Conservation (phyloP, 2,329 filamentous ascomycete species). For the Chaetothyriales sp. region DNA sequence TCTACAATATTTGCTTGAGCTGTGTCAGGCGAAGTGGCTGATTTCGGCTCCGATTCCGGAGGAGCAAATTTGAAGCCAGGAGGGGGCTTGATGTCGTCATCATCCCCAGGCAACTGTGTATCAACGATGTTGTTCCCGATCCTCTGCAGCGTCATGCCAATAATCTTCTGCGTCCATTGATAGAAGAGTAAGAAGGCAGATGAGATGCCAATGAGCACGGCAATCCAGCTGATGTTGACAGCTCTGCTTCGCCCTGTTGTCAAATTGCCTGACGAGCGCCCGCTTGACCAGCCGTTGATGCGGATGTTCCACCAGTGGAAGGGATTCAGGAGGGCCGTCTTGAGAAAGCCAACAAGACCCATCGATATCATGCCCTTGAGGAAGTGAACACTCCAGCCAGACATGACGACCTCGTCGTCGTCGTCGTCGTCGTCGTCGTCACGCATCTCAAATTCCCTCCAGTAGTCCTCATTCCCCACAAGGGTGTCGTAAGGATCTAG, state of each 20-base stretch:
- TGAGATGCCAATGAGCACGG: constrained; percentile 62
- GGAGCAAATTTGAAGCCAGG: not conserved
- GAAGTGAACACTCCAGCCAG: constrained; percentile 71
- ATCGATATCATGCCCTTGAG: constrained; percentile 81
- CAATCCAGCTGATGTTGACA: constrained; percentile 63
- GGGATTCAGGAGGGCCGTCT: constrained; percentile 58
- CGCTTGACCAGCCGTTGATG: constrained; percentile 38
- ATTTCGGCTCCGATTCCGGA: not conserved
- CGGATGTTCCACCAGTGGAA: constrained; percentile 68
- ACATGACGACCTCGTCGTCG: constrained; percentile 15
- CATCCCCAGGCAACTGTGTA: constrained; percentile 17
- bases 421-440: not conserved
- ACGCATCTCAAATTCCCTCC: constrained; percentile 8
- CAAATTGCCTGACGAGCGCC: constrained; percentile 7
- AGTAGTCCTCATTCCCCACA: constrained; percentile 25
- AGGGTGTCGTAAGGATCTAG: constrained; percentile 60
- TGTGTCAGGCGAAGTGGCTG: not conserved
- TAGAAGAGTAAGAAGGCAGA: constrained; percentile 18
- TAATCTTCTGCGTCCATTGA: constrained; percentile 15
- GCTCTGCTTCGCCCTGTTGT: constrained; percentile 60
- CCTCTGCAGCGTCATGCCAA: constrained; percentile 12
- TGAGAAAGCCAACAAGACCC: constrained; percentile 72
- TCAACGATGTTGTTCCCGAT: constrained; percentile 19
- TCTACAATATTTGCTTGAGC: not conserved
- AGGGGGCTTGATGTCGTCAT: constrained; percentile 18